Percentiles rank a stretch among this genome's conserved stretches.
phyloP scores from a whole-genome alignment of 2,329 filamentous ascomycete species.

The Diaporthe sp. region DNA sequence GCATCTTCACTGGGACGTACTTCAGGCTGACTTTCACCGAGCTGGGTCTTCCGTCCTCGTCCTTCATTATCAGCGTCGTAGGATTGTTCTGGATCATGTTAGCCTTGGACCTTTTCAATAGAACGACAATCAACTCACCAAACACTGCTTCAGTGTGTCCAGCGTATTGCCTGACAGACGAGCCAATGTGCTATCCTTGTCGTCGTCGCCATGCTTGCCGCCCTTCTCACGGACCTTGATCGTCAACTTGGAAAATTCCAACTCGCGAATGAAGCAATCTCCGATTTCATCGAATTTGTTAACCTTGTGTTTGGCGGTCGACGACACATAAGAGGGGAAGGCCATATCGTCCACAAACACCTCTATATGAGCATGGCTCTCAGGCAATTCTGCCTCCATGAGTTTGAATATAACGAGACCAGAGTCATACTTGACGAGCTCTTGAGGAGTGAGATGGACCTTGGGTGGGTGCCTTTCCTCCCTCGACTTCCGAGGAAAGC shows the following conservation, averaged over 20 bases:
- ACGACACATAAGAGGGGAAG: conserved; percentile 88
- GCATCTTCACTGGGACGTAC: conserved; percentile 95
- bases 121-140: conserved; percentile 67
- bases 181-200: conserved; percentile 82
- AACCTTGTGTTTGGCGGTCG: conserved; percentile 77
- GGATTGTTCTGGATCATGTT: conserved; percentile 80
- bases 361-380: conserved; percentile 83
- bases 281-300: conserved; percentile 91
- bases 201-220: conserved; percentile 78
- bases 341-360: conserved; percentile 95
- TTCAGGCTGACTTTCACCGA: conserved; percentile 93
- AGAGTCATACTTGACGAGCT: conserved; percentile 88
- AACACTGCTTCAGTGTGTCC: conserved; percentile 87
- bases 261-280: conserved; percentile 94
- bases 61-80: conserved; percentile 83
- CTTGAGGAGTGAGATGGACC: conserved; percentile 81
- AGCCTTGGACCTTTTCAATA: conserved; percentile 32
- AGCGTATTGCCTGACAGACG: conserved; percentile 88
- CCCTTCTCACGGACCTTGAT: conserved; percentile 86
- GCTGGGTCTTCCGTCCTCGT: conserved; percentile 80
- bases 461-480: conserved; percentile 76
- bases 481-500: conserved; percentile 62
- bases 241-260: conserved; percentile 96
- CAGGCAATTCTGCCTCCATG: conserved; percentile 87
- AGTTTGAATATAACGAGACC: conserved; percentile 96